phyloP scores from a whole-genome alignment of 2,329 filamentous ascomycete species.

The Stachybotrys chartarum region DNA sequence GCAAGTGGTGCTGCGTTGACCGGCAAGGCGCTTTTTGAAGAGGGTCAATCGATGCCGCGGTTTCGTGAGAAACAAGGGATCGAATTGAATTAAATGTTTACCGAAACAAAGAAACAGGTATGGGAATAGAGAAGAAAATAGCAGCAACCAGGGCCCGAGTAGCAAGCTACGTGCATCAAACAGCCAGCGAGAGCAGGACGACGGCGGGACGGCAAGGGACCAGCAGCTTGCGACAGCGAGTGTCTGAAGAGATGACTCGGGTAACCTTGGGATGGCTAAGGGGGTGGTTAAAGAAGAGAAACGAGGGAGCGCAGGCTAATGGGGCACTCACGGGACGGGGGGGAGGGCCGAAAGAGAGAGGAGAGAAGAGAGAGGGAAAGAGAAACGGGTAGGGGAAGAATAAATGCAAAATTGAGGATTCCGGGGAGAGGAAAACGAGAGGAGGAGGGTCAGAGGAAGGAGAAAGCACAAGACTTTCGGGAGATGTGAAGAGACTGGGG shows the following conservation, averaged over 20 bases:
- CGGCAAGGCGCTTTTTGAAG: slow-evolving; percentile 28
- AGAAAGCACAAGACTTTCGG: slow-evolving; percentile 8
- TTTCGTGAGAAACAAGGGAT: slow-evolving; percentile 17
- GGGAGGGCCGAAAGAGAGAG: slow-evolving; percentile 16
- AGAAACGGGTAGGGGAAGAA: slow-evolving; percentile 12
- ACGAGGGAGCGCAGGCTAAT: slow-evolving; percentile 23
- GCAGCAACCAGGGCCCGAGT: slow-evolving; percentile 16
- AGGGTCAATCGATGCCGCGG: slow-evolving; percentile 21
- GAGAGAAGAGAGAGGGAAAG: slow-evolving; percentile 15
- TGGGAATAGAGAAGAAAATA: slow-evolving; percentile 12
- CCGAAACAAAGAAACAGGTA: slow-evolving; percentile 30
- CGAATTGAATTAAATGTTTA: slow-evolving; percentile 32
- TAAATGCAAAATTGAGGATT: slow-evolving; percentile 22
- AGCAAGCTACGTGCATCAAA: slow-evolving; percentile 16
- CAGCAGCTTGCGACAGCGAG: slow-evolving; percentile 16
- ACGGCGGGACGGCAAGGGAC: slow-evolving; percentile 14
- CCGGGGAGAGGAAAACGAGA: slow-evolving; percentile 10
- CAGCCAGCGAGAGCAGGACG: slow-evolving; percentile 13
- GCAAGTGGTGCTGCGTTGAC: slow-evolving; percentile 20
- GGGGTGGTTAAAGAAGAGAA: slow-evolving; percentile 9
- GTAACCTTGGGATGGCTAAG: not conserved
- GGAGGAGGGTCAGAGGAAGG: slow-evolving; percentile 14
- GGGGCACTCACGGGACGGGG: slow-evolving; percentile 16
- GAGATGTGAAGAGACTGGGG: slow-evolving; percentile 24
- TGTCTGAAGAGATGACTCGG: slow-evolving; percentile 13